A percentile compares a stretch with the other conserved stretches of the same genome.
Evolutionary conservation across 371 early-diverging fungal species (phyloP).

Genomic region (Actinomortierella wolfii): DNA sequence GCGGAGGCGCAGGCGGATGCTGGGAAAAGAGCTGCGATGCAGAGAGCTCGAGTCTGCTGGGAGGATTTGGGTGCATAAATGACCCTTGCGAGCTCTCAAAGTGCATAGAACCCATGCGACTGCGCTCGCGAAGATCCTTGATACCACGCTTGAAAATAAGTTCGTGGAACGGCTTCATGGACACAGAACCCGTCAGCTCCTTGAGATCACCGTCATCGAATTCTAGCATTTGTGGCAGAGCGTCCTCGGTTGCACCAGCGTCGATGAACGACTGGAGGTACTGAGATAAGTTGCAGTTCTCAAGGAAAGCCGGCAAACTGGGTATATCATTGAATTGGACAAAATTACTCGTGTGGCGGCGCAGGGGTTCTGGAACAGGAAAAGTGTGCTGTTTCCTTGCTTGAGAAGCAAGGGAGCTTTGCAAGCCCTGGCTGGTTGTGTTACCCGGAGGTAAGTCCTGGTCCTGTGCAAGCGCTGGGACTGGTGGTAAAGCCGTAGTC

Average conservation of each 20-base stretch:
- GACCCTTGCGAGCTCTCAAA: slow-evolving; percentile 42
- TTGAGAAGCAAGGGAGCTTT: neutral
- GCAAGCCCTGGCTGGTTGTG: slow-evolving; percentile 2
- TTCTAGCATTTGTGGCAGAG: slow-evolving; percentile 50
- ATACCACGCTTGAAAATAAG: slow-evolving; percentile 52
- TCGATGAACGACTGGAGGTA: slow-evolving; percentile 53
- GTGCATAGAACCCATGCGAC: slow-evolving; percentile 42
- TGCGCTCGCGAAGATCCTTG: slow-evolving; percentile 47
- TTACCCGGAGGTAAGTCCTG: neutral
- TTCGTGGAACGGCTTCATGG: slow-evolving; percentile 59
- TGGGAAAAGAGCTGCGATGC: slow-evolving; percentile 40
- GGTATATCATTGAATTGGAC: slow-evolving; percentile 36
- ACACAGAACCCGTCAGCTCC: slow-evolving; percentile 49
- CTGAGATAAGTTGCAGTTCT: slow-evolving; percentile 49
- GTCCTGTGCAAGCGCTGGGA: neutral
- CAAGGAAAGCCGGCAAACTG: slow-evolving; percentile 45
- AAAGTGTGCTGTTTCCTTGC: slow-evolving; percentile 9
- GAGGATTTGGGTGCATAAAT: slow-evolving; percentile 46
- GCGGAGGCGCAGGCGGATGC: neutral
- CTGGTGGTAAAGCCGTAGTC: slow-evolving; percentile 14
- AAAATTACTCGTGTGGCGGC: slow-evolving; percentile 38
- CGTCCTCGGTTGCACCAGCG: slow-evolving; percentile 58
- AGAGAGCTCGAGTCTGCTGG: slow-evolving; percentile 34
- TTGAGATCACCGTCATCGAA: slow-evolving; percentile 56
- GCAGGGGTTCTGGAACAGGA: slow-evolving; percentile 29